Conservation (phyloP, 2,329 filamentous ascomycete genomes). For the Fonsecaea pugnacius region DNA sequence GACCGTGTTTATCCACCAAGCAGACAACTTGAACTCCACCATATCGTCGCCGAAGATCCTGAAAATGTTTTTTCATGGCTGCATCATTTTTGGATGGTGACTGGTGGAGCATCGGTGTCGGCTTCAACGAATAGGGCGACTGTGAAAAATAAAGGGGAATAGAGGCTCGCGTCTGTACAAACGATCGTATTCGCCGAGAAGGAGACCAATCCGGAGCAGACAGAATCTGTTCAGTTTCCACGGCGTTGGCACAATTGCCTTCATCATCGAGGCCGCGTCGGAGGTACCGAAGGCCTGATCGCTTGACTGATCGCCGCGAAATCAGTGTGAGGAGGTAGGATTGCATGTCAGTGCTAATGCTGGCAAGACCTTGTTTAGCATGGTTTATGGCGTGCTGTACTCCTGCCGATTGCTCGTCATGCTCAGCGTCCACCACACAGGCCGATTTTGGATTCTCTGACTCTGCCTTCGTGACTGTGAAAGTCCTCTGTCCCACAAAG, state of each 20-base stretch:
- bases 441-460: conserved; percentile 32
- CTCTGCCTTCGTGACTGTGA: conserved; percentile 65
- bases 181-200: conserved; percentile 71
- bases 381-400: conserved; percentile 26
- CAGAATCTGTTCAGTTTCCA: conserved; percentile 94
- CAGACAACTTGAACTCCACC: conserved; percentile 78
- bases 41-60: conserved; percentile 70
- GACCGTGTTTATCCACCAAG: conserved; percentile 84
- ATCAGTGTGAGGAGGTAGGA: conserved; percentile 81
- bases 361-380: conserved; percentile 34
- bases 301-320: conserved; percentile 82
- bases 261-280: conserved; percentile 89
- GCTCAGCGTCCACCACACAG: conserved; percentile 38
- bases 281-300: conserved; percentile 86
- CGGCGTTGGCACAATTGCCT: conserved; percentile 83
- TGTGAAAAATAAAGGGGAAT: conserved; percentile 96
- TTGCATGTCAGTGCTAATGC: conserved; percentile 45
- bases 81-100: conserved; percentile 76
- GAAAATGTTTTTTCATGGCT: conserved; percentile 81
- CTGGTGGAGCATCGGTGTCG: conserved; percentile 79
- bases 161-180: conserved; percentile 84
- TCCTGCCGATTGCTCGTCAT: conserved; percentile 48
- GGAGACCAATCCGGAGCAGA: conserved; percentile 70
- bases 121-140: conserved; percentile 90
- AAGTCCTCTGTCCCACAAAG: conserved; percentile 84